Percentiles rank a stretch among this genome's conserved stretches.
Conservation (phyloP, 108 stramenopile species). For the Cyclotella cryptica region DNA sequence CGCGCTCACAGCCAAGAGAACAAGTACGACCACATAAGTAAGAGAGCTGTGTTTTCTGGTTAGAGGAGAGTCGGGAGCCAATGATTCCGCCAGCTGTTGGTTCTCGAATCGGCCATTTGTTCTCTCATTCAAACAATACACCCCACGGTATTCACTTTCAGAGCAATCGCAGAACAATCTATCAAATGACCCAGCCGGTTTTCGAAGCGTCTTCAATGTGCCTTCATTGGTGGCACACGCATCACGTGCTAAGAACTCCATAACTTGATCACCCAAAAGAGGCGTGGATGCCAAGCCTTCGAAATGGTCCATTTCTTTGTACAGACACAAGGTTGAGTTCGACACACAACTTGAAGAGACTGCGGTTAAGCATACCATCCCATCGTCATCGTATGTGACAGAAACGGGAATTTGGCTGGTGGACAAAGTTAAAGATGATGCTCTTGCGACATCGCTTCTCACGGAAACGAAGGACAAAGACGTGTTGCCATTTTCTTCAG, state of each 20-base stretch:
- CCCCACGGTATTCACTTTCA: background rate
- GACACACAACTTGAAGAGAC: constrained; percentile 8
- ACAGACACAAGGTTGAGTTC: constrained; percentile 1
- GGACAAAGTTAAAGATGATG: background rate
- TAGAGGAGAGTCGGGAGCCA: too few species aligned
- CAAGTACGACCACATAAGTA: too few species aligned
- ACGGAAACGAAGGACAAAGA: background rate
- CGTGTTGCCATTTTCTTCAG: background rate
- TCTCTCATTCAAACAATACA: constrained; percentile 20
- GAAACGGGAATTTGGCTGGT: background rate
- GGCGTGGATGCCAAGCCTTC: constrained; percentile 6
- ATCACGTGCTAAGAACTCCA: constrained; percentile 8
- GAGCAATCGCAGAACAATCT: constrained; percentile 9
- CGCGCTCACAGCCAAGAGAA: too few species aligned
- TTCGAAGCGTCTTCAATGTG: background rate
- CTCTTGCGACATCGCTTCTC: background rate
- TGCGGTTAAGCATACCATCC: background rate
- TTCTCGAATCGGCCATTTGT: background rate
- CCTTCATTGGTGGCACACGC: constrained; percentile 14
- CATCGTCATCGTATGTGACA: background rate
- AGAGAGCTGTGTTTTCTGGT: too few species aligned
- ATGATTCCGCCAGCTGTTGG: background rate
- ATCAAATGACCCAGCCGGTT: too few species aligned
- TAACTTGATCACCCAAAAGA: constrained; percentile 8
- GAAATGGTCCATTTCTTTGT: constrained; percentile 7